phyloP scores from a whole-genome alignment of 352 stramenopile genomes.

The Phytophthora nicotianae region DNA sequence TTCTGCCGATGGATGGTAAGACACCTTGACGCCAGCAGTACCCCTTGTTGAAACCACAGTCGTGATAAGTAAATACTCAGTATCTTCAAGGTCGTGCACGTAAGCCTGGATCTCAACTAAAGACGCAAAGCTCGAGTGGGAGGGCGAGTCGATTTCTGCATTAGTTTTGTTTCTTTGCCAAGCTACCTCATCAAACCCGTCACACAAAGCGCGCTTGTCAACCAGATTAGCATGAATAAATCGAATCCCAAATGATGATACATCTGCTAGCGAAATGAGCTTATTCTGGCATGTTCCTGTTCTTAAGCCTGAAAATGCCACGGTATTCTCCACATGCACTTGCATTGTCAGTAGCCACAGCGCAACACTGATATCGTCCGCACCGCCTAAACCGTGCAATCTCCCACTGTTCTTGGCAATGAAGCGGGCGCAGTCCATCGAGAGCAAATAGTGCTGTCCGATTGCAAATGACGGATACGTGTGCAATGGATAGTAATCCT shows the following conservation, averaged over 20 bases:
- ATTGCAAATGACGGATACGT: conserved; percentile 47
- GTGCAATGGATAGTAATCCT: conserved; percentile 33
- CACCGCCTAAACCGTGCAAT: conserved; percentile 31
- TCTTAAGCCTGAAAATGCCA: conserved; percentile 10
- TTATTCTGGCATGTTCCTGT: conserved; percentile 30
- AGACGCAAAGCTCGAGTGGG: neutral
- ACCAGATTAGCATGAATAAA: conserved; percentile 46
- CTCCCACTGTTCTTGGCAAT: conserved; percentile 40
- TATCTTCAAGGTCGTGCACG: conserved; percentile 12
- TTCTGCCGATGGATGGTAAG: conserved; percentile 24
- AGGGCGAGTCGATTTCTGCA: neutral
- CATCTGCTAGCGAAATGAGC: conserved; percentile 49
- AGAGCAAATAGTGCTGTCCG: conserved; percentile 59
- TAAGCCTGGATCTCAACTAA: conserved; percentile 25
- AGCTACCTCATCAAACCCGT: neutral
- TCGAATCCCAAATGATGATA: conserved; percentile 41
- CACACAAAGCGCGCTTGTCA: conserved; percentile 1
- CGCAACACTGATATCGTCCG: conserved; percentile 69
- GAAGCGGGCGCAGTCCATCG: conserved; percentile 48
- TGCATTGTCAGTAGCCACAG: conserved; percentile 61
- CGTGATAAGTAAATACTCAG: conserved; percentile 3
- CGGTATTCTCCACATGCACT: conserved; percentile 39
- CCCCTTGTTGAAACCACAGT: conserved; percentile 6
- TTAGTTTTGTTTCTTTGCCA: neutral
- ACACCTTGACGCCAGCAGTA: conserved; percentile 20